phyloP scores from a whole-genome alignment of 352 stramenopile species.

The Globisporangium polare region DNA sequence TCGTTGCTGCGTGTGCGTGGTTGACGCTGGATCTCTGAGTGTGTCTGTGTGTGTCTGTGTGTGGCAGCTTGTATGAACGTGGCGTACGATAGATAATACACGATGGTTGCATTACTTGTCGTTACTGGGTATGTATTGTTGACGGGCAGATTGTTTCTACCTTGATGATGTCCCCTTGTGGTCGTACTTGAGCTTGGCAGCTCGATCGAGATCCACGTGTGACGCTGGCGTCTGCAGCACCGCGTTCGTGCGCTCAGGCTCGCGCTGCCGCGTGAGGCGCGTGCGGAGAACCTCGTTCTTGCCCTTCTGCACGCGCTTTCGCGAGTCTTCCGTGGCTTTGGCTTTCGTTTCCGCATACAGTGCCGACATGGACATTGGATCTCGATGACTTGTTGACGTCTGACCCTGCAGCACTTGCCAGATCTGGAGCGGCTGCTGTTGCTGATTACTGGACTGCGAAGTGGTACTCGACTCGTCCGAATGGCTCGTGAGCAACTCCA shows the following conservation, averaged over 20 bases:
- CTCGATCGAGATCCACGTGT: constrained; percentile 19
- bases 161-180: constrained; percentile 2
- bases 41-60: background rate
- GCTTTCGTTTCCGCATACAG: constrained; percentile 11
- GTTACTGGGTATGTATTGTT: background rate
- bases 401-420: constrained; percentile 33
- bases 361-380: constrained; percentile 17
- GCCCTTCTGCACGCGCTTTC: constrained; percentile 22
- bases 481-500: constrained; percentile 22
- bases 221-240: constrained; percentile 23
- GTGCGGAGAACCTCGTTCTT: constrained; percentile 35
- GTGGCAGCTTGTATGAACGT: background rate
- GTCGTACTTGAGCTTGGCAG: constrained; percentile 23
- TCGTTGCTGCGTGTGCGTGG: background rate
- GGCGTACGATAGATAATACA: constrained; percentile 1
- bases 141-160: too few relatives aligned
- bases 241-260: constrained; percentile 17
- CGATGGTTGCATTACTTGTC: background rate
- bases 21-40: too few relatives aligned
- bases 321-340: constrained; percentile 15
- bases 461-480: background rate
- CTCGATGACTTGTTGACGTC: constrained; percentile 17
- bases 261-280: constrained; percentile 26
- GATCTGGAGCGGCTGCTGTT: constrained; percentile 19
- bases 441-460: background rate